phyloP scores from a whole-genome alignment of 768 basidiomycete species.

The Amanita exitialis region DNA sequence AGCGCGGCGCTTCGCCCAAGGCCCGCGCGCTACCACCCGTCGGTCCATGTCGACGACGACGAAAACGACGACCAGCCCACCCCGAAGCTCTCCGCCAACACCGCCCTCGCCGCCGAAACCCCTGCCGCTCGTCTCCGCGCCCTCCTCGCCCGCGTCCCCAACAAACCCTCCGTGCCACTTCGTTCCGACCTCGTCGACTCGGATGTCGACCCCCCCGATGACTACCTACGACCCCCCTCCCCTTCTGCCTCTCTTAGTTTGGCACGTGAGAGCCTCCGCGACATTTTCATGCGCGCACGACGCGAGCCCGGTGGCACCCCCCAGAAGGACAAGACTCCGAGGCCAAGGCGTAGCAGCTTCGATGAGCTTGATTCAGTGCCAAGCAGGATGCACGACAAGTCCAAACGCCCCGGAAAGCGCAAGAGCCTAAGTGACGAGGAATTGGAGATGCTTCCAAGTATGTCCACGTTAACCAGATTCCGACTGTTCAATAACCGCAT shows the following conservation, averaged over 20 bases:
- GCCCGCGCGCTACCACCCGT: background rate
- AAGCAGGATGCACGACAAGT: constrained; percentile 27
- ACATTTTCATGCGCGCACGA: constrained; percentile 56
- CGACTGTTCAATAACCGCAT: constrained; percentile 10
- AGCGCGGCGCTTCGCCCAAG: constrained; percentile 17
- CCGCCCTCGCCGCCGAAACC: constrained; percentile 24
- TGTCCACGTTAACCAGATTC: background rate
- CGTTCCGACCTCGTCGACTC: constrained; percentile 41
- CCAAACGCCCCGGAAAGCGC: constrained; percentile 38
- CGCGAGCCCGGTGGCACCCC: constrained; percentile 60
- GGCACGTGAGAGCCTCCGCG: constrained; percentile 49
- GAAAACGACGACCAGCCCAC: constrained; percentile 29
- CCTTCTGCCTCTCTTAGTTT: constrained; percentile 20
- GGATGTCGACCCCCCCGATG: constrained; percentile 8
- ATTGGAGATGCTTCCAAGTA: constrained; percentile 29
- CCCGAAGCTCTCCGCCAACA: constrained; percentile 22
- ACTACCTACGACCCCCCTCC: background rate
- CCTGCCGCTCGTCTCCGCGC: constrained; percentile 58
- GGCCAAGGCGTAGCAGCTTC: constrained; percentile 39
- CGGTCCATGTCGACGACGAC: constrained; percentile 15
- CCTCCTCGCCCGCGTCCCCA: constrained; percentile 41
- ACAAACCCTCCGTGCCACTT: constrained; percentile 17
- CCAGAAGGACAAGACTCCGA: constrained; percentile 29
- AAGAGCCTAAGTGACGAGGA: constrained; percentile 65
- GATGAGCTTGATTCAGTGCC: constrained; percentile 53